Evolutionary conservation across 495 filamentous ascomycete species (phyloP), one percentile per base, ranked within the genome.

Genomic region (Hypoxylon rickii): DNA sequence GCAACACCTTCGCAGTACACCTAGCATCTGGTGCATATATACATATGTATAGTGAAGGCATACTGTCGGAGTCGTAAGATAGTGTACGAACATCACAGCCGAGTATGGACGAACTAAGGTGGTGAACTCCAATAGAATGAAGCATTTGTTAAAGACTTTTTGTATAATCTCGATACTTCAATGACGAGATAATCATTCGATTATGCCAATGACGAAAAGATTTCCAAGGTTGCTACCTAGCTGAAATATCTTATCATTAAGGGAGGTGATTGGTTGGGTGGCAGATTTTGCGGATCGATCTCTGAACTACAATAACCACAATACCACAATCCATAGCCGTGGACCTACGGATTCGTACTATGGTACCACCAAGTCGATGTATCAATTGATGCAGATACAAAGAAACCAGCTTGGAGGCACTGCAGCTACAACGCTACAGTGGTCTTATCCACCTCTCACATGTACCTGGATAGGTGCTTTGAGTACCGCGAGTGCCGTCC

Each of bases 141-240:
- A 34, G 12, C 12, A 13, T 3, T 13, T 13, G 12, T 8, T 34
- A 34, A 34, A 34, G 7, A 21, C 3, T 15, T 13, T 40, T 20
- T 34, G 44, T 51, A 62, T 19, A 43, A 38, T 48, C n/a, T 24
- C 41, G 44, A 29, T 34, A 26, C 7, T 31, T 21, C 20, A 2
- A 33, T 62, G 39, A 62, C 48, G 43, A 57, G 47, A 49, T 39
- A 44, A 57, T 62, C 58, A 52, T 49, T 24, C 37, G 58, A 61
- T 61, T 1, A 42, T 50, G 55, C 15, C 37, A 51, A 47, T 56
- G 45, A 55, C 36, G 50, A 56, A 54, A 50, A 43, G 12, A 42
- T 22, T 24, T 24, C 16, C 18, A 34, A 19, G 15, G n/a, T n/a
- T n/a, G n/a, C n/a, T n/a, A n/a, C n/a, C n/a, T n/a, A n/a, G n/a